phyloP scores from a whole-genome alignment of 768 basidiomycete genomes.

The Rhizopogon vulgaris region DNA sequence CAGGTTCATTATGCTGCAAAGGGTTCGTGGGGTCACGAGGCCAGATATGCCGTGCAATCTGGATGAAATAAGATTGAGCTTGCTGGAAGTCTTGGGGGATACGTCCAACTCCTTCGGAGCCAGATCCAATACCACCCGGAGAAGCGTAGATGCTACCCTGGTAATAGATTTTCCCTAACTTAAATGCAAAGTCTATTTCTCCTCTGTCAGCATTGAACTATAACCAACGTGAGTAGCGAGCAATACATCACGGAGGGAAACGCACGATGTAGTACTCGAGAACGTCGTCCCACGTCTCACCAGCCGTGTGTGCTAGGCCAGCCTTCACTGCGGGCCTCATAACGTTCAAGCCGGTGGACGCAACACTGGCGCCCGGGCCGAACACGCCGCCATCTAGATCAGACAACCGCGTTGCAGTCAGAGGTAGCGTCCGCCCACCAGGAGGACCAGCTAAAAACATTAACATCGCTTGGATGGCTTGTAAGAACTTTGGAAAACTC shows the following conservation, averaged over 20 bases:
- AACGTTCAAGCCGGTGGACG: conserved; percentile 75
- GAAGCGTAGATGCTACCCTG: conserved; percentile 87
- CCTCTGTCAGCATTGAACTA: conserved; percentile 95
- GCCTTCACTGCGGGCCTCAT: conserved; percentile 78
- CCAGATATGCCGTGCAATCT: conserved; percentile 84
- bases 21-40: conserved; percentile 66
- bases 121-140: conserved; percentile 75
- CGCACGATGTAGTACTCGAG: conserved; percentile 85
- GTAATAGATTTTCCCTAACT: conserved; percentile 93
- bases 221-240: conserved; percentile 3
- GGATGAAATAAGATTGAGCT: conserved; percentile 79
- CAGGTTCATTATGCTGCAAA: conserved; percentile 35
- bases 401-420: conserved; percentile 75
- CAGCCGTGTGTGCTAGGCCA: conserved; percentile 73
- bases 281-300: conserved; percentile 92
- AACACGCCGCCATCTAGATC: conserved; percentile 92
- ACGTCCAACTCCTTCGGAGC: conserved; percentile 90
- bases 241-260: background rate
- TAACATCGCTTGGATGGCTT: conserved; percentile 54
- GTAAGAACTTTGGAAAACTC: background rate
- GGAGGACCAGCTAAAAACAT: conserved; percentile 83
- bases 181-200: conserved; percentile 82
- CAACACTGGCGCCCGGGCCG: conserved; percentile 91
- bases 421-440: conserved; percentile 81
- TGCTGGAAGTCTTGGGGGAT: conserved; percentile 71